These are phyloP conservation scores for Oxytropis ochrocephala DNA, from an alignment of 306 rosid genomes.

Conservation along the genomic window DNA sequence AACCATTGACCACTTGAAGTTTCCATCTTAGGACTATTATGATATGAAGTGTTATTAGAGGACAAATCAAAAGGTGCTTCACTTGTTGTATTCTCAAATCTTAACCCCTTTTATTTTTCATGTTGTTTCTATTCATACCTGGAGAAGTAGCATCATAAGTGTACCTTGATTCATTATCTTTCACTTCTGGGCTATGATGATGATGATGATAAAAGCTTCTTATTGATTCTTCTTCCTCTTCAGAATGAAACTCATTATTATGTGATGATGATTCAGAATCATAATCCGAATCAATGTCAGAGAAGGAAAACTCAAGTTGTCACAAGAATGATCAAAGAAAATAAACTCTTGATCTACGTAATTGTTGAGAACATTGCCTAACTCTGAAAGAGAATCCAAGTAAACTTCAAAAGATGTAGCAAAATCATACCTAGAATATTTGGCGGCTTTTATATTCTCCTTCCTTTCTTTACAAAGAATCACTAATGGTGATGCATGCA, in stretches of 20 bases:
- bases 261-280: background rate
- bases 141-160: background rate
- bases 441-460: conserved; percentile 12
- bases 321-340: background rate
- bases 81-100: background rate
- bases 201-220: background rate
- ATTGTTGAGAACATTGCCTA: conserved; percentile 22
- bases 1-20: background rate
- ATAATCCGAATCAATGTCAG: conserved; percentile 7
- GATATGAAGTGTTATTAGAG: background rate
- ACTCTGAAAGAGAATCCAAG: conserved; percentile 20
- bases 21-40: background rate
- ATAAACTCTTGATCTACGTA: conserved; percentile 26
- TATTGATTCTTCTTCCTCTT: background rate
- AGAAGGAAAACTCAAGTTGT: background rate
- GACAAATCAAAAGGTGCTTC: background rate
- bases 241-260: background rate
- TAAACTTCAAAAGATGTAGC: conserved; percentile 16
- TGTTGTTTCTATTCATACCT: background rate
- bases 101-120: background rate
- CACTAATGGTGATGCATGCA: conserved; percentile 14
- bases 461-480: conserved; percentile 28
- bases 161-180: background rate
- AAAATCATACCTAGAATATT: conserved; percentile 19
- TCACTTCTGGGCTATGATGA: background rate